Conservation (phyloP, 2,329 filamentous ascomycete genomes). For the Fusarium incarnatum region DNA sequence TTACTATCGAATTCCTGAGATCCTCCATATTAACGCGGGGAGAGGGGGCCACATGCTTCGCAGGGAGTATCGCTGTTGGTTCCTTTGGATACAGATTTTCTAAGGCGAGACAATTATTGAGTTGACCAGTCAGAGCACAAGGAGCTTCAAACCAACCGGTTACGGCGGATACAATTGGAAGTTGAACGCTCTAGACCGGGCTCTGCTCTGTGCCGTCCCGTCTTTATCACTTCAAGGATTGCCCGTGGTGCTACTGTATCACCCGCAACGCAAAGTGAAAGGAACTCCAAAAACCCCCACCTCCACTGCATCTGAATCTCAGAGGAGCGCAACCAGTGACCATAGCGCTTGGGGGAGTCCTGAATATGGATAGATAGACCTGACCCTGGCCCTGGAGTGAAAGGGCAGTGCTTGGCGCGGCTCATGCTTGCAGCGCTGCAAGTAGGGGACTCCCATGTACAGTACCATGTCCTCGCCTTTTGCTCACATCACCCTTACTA, state of each 20-base stretch:
- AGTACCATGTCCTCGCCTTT: constrained; percentile 5
- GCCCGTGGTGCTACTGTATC: constrained; percentile 1
- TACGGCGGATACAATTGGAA: constrained; percentile 18
- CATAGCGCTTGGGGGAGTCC: constrained; percentile 19
- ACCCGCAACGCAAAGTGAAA: constrained; percentile 1
- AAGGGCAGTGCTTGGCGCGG: constrained; percentile 36
- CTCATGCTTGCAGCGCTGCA: constrained; percentile 15
- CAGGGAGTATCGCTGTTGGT: constrained; percentile 6
- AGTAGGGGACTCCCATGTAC: constrained; percentile 16
- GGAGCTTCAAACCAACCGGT: constrained; percentile 23
- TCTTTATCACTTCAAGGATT: not conserved
- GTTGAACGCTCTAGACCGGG: constrained; percentile 7
- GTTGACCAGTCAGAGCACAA: not conserved
- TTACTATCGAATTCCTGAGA: constrained; percentile 30
- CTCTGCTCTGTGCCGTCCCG: not conserved
- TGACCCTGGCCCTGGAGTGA: not conserved
- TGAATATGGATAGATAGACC: not conserved
- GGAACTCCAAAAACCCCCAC: constrained; percentile 32
- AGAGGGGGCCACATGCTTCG: not conserved
- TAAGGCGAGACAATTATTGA: not conserved
- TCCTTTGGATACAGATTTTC: constrained; percentile 6
- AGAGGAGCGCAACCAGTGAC: constrained; percentile 15
- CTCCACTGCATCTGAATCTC: constrained; percentile 41
- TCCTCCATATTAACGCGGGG: constrained; percentile 4
- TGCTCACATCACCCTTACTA: constrained; percentile 38